Conservation (phyloP, 805 yeast species). For the Hanseniaspora hatyaiensis region DNA sequence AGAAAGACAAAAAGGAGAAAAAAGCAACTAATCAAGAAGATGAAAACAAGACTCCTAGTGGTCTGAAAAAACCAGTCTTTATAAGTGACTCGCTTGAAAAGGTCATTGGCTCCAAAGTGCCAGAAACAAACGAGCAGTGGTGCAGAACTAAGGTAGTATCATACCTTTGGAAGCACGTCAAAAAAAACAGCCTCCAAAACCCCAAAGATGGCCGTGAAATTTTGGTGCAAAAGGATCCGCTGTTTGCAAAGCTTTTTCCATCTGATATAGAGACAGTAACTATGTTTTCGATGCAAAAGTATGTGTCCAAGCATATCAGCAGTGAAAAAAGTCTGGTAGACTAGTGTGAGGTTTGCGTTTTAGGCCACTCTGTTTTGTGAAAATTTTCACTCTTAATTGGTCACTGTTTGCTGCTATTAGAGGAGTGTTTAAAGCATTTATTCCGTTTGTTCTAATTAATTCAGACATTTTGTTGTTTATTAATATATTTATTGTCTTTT, state of each 20-base stretch:
- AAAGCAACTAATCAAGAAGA: neutral
- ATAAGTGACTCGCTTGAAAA: neutral
- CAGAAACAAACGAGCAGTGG: neutral
- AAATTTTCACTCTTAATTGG: too few relatives aligned
- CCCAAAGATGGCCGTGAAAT: slow-evolving; percentile 56
- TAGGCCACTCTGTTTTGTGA: too few relatives aligned
- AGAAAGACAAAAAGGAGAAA: neutral
- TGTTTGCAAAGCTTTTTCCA: slow-evolving; percentile 32
- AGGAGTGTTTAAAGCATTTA: too few relatives aligned
- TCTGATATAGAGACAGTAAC: slow-evolving; percentile 47
- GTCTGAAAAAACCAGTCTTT: neutral
- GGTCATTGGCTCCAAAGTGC: neutral
- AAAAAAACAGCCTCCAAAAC: slow-evolving; percentile 49
- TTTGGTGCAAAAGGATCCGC: slow-evolving; percentile 39
- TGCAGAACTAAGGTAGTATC: slow-evolving; percentile 59
- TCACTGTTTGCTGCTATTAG: too few relatives aligned
- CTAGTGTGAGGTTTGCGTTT: too few relatives aligned
- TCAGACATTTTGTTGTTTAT: too few relatives aligned
- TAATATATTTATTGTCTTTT: too few relatives aligned
- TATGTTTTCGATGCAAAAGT: slow-evolving; percentile 37
- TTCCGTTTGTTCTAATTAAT: too few relatives aligned
- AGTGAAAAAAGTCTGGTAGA: neutral
- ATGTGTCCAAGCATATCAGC: neutral
- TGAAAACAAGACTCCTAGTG: neutral
- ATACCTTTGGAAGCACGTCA: slow-evolving; percentile 58